These are phyloP conservation scores for Abortiporus biennis DNA, from an alignment of 1,284 basidiomycete species.

Conservation along the genomic window DNA sequence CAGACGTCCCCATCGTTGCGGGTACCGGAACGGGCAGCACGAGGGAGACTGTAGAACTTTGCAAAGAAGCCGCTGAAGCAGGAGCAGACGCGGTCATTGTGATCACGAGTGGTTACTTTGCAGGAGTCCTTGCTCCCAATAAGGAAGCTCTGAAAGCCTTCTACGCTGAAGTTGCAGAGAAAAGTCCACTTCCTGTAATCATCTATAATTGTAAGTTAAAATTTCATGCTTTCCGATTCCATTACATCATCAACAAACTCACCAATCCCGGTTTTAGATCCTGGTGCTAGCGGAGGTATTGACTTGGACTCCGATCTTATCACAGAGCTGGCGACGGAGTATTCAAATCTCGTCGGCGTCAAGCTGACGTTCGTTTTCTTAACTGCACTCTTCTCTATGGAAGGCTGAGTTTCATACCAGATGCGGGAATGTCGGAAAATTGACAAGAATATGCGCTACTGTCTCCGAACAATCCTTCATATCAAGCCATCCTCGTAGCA, in stretches of 20 bases:
- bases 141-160: conserved; percentile 71
- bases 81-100: conserved; percentile 84
- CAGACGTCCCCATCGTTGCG: conserved; percentile 65
- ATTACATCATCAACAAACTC: neutral
- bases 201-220: conserved; percentile 21
- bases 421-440: conserved; percentile 87
- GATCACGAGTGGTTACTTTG: conserved; percentile 81
- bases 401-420: conserved; percentile 29
- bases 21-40: conserved; percentile 83
- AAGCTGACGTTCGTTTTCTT: conserved; percentile 65
- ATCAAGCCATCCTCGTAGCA: conserved; percentile 57
- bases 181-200: conserved; percentile 72
- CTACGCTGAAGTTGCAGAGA: conserved; percentile 68
- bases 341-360: conserved; percentile 74
- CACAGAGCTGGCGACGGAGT: conserved; percentile 67
- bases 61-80: conserved; percentile 68
- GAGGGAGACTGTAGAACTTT: conserved; percentile 72
- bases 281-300: conserved; percentile 78
- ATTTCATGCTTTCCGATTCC: neutral
- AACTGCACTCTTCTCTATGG: neutral
- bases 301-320: conserved; percentile 86
- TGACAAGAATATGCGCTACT: conserved; percentile 73
- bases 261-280: conserved; percentile 40
- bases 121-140: conserved; percentile 58
- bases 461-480: conserved; percentile 58